These are phyloP conservation scores for Cutaneotrichosporon spelunceum DNA, from an alignment of 1,284 basidiomycete genomes.

Conservation along the genomic window DNA sequence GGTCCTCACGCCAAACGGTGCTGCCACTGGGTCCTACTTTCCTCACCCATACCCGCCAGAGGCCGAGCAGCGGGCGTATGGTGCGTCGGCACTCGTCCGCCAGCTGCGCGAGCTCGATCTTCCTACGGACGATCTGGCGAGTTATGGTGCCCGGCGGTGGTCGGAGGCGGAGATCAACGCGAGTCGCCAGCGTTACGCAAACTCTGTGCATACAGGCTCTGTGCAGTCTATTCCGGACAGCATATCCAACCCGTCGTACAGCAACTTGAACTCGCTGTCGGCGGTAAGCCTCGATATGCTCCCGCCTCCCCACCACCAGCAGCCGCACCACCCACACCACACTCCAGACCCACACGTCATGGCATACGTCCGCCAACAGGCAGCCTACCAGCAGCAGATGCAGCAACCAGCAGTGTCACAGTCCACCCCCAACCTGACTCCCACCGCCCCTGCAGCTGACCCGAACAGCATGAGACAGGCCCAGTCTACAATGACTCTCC, in stretches of 20 bases:
- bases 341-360: conserved; percentile 24
- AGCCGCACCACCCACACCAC: conserved; percentile 9
- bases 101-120: conserved; percentile 52
- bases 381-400: conserved; percentile 24
- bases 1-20: conserved; percentile 28
- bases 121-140: conserved; percentile 50
- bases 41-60: conserved; percentile 5
- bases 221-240: conserved; percentile 20
- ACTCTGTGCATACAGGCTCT: neutral
- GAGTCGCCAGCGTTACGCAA: neutral
- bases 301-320: neutral
- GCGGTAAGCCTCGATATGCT: conserved; percentile 18
- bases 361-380: conserved; percentile 33
- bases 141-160: conserved; percentile 44
- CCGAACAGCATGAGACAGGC: neutral
- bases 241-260: conserved; percentile 26
- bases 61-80: conserved; percentile 19
- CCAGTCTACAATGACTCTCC: conserved; percentile 2
- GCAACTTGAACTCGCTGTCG: conserved; percentile 15
- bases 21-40: conserved; percentile 7
- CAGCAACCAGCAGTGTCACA: conserved; percentile 8
- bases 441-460: neutral
- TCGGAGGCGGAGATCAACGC: conserved; percentile 15
- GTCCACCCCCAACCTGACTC: conserved; percentile 17
- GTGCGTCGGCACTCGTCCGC: conserved; percentile 47